phyloP scores from a whole-genome alignment of 2,329 filamentous ascomycete species.

The Calcarisporium arbuscula region DNA sequence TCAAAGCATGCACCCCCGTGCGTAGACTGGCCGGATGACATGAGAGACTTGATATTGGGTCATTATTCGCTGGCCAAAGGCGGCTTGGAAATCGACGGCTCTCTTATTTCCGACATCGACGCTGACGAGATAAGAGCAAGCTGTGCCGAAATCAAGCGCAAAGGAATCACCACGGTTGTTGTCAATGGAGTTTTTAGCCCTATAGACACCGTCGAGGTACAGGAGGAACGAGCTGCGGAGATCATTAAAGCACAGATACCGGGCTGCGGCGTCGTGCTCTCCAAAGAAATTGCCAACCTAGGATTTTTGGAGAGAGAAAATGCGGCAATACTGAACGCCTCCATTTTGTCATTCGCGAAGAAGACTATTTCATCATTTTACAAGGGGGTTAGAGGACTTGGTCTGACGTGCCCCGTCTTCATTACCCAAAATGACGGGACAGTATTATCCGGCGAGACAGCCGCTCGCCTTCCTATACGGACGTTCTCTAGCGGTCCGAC shows the following conservation, averaged over 20 bases:
- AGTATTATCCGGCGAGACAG: conserved; percentile 45
- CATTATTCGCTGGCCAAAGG: conserved; percentile 40
- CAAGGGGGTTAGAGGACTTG: conserved; percentile 41
- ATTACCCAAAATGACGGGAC: conserved; percentile 61
- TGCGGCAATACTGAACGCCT: conserved; percentile 57
- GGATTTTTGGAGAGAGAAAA: conserved; percentile 58
- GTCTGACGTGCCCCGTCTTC: conserved; percentile 48
- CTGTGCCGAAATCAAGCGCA: conserved; percentile 29
- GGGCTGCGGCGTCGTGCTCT: conserved; percentile 40
- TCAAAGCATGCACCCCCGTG: conserved; percentile 44
- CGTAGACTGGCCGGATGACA: conserved; percentile 45
- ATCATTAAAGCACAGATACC: conserved; percentile 35
- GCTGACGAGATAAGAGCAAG: conserved; percentile 32
- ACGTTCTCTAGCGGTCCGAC: conserved; percentile 59
- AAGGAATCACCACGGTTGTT: conserved; percentile 41
- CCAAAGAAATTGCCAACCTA: conserved; percentile 45
- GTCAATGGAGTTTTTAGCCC: conserved; percentile 46
- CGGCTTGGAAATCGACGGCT: conserved; percentile 46
- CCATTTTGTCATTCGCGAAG: conserved; percentile 51
- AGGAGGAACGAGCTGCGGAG: conserved; percentile 41
- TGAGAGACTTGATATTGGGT: conserved; percentile 40
- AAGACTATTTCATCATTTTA: conserved; percentile 52
- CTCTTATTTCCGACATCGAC: conserved; percentile 38
- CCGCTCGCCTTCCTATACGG: conserved; percentile 50
- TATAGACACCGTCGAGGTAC: conserved; percentile 40